Percentiles rank a stretch among this genome's conserved stretches.
Conservation (phyloP, 2,329 filamentous ascomycete species). For the Colletotrichum gigasporum region DNA sequence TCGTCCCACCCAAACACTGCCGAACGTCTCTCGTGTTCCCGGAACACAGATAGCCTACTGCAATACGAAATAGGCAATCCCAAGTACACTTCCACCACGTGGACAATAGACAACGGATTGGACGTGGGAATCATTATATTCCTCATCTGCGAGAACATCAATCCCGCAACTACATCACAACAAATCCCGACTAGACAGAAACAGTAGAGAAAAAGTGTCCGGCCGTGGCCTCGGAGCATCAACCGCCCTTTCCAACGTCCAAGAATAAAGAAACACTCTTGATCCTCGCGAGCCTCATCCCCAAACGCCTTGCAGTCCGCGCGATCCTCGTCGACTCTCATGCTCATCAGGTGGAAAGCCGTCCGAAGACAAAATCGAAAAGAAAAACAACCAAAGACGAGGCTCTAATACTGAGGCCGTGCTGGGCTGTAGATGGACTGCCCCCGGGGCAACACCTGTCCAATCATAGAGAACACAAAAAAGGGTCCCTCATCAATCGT, state of each 20-base stretch:
- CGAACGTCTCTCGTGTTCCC: too few relatives aligned
- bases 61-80: too few relatives aligned
- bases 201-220: neutral
- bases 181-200: neutral
- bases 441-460: neutral
- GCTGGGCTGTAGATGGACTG: neutral
- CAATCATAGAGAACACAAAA: slow-evolving; percentile 5
- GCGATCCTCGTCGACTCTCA: slow-evolving; percentile 1
- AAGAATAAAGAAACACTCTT: slow-evolving; percentile 3
- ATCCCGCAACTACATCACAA: neutral
- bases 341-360: neutral
- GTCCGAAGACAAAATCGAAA: neutral
- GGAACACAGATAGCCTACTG: too few relatives aligned
- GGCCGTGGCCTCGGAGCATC: slow-evolving; percentile 16
- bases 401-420: neutral
- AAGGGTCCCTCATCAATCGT: slow-evolving; percentile 3
- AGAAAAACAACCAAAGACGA: neutral
- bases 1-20: too few relatives aligned
- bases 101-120: neutral
- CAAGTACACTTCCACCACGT: too few relatives aligned
- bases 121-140: slow-evolving; percentile 16
- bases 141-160: neutral
- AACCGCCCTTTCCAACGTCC: slow-evolving; percentile 12
- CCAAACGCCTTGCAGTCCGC: slow-evolving; percentile 20
- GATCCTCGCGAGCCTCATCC: slow-evolving; percentile 4